Percentiles rank a stretch among this genome's conserved stretches.
Evolutionary conservation across 2,329 filamentous ascomycete species (phyloP).

Genomic region (Graphilbum fragrans): DNA sequence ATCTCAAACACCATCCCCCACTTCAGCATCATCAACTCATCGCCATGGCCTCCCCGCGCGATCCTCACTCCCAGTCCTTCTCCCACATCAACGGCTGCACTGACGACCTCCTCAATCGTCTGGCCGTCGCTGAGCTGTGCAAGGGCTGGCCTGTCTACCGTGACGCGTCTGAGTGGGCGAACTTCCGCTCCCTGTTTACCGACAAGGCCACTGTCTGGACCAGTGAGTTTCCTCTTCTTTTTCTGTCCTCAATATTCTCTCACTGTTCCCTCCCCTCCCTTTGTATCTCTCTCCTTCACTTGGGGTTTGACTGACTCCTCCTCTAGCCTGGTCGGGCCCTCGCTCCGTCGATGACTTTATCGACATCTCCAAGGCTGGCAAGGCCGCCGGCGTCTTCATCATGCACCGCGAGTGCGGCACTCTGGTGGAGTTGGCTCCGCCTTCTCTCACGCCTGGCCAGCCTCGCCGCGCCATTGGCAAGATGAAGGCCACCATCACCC

Average conservation of each 20-base stretch:
- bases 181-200: constrained; percentile 35
- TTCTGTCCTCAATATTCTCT: not conserved
- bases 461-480: constrained; percentile 35
- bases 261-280: not conserved
- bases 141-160: constrained; percentile 42
- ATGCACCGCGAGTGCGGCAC: constrained; percentile 36
- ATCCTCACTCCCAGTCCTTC: constrained; percentile 20
- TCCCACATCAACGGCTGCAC: constrained; percentile 31
- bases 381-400: constrained; percentile 39
- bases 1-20: not conserved
- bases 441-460: constrained; percentile 14
- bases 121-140: constrained; percentile 36
- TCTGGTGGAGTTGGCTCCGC: constrained; percentile 14
- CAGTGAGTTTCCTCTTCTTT: constrained; percentile 21
- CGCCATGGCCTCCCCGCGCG: constrained; percentile 18
- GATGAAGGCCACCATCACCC: constrained; percentile 32
- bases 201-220: constrained; percentile 35
- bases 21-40: not conserved
- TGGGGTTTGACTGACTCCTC: not conserved
- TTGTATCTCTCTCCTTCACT: not conserved
- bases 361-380: constrained; percentile 34
- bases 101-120: constrained; percentile 28
- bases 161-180: constrained; percentile 38
- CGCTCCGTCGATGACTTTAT: constrained; percentile 34
- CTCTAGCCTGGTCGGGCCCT: constrained; percentile 31